Percentiles rank a stretch among this genome's conserved stretches.
phyloP scores from a whole-genome alignment of 108 stramenopile species.

The Aurantiochytrium sp. region DNA sequence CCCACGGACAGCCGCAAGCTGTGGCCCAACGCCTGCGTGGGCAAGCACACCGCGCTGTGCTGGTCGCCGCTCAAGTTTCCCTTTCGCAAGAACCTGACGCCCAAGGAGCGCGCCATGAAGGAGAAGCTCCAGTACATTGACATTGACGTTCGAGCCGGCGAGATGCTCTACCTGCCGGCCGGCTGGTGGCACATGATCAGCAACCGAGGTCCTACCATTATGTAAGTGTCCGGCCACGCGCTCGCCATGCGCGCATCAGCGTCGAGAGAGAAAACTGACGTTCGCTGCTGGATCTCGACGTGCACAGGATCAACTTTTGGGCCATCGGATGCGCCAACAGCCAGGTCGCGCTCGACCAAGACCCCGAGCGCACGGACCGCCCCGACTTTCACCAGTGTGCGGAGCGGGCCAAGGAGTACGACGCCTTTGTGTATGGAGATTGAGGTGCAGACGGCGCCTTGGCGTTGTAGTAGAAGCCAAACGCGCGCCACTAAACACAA shows the following conservation, averaged over 20 bases:
- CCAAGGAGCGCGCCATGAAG: not conserved
- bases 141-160: not conserved
- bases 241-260: no score
- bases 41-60: not conserved
- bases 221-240: no score
- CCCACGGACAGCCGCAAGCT: constrained; percentile 2
- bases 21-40: not conserved
- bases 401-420: not conserved
- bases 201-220: not conserved
- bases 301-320: constrained; percentile 16
- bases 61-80: constrained; percentile 26
- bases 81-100: not conserved
- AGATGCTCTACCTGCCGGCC: constrained; percentile 29
- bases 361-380: not conserved
- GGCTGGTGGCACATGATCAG: constrained; percentile 21
- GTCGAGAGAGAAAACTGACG: not conserved
- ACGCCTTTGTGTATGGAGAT: not conserved
- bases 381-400: not conserved
- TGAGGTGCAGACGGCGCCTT: no score
- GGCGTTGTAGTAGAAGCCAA: no score
- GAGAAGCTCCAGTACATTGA: not conserved
- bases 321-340: not conserved
- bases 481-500: no score
- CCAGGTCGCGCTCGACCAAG: not conserved
- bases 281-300: no score